A percentile compares a stretch with the other conserved stretches of the same genome.
Conservation (phyloP, 306 rosid genomes). For the Heteromeles arbutifolia region DNA sequence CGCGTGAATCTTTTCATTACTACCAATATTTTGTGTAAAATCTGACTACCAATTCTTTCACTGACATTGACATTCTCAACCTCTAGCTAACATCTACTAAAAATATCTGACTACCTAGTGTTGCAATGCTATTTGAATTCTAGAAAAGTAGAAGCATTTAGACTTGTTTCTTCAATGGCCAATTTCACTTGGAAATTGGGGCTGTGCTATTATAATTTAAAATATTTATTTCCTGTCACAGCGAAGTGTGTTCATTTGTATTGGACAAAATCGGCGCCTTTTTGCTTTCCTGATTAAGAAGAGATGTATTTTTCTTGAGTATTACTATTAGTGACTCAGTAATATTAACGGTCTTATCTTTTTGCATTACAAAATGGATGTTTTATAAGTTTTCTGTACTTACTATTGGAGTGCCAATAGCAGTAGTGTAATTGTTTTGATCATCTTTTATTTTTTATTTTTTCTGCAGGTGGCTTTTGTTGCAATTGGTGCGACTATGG, state of each 20-base stretch:
- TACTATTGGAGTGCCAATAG: not conserved
- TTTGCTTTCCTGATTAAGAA: not conserved
- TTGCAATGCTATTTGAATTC: not conserved
- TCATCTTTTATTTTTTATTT: not conserved
- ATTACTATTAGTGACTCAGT: not conserved
- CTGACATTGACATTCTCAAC: not conserved
- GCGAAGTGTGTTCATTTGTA: not conserved
- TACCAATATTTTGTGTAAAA: not conserved
- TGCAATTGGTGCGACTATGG: slow-evolving; percentile 99
- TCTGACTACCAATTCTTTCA: not conserved
- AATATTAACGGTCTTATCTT: not conserved
- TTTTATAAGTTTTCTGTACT: not conserved
- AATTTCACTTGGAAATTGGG: not conserved
- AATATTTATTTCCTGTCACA: not conserved
- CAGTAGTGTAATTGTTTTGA: not conserved
- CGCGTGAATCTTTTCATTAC: too few relatives aligned
- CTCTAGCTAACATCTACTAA: not conserved
- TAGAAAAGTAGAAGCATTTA: not conserved
- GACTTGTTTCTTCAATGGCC: not conserved
- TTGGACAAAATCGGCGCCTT: not conserved
- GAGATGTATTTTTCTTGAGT: not conserved
- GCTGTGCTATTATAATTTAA: not conserved
- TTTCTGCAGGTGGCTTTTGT: slow-evolving; percentile 73
- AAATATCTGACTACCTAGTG: not conserved
- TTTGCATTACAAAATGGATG: not conserved